Evolutionary conservation across 768 basidiomycete species (phyloP).

Genomic region (Mrakia blollopis): DNA sequence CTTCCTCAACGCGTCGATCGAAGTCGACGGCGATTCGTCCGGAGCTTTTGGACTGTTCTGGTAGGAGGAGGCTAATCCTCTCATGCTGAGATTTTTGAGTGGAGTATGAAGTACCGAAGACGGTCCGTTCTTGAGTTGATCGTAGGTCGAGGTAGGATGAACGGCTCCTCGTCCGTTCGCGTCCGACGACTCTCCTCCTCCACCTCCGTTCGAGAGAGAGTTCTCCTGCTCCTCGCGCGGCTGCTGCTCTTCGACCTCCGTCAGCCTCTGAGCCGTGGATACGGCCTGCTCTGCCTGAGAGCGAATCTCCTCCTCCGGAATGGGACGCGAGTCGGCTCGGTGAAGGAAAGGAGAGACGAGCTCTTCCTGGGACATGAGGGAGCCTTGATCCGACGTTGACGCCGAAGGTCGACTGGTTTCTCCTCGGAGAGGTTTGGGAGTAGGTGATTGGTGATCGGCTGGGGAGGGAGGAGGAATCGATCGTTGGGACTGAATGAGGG

Average conservation of each 20-base stretch:
- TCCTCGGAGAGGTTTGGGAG: background rate
- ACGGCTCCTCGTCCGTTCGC: background rate
- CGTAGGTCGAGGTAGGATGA: background rate
- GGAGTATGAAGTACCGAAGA: background rate
- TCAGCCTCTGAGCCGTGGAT: background rate
- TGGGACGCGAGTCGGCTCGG: too few species aligned
- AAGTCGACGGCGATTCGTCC: background rate
- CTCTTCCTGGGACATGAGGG: background rate
- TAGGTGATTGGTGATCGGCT: background rate
- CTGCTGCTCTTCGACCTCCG: background rate
- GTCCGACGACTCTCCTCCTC: too few species aligned
- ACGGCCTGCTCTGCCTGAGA: background rate
- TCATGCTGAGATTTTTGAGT: background rate
- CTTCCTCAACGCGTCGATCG: background rate
- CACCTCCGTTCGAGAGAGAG: too few species aligned
- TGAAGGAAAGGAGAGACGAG: background rate
- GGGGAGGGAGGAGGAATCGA: background rate
- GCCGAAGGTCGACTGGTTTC: background rate
- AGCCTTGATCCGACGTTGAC: background rate
- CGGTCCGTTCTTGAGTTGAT: background rate
- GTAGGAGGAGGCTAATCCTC: background rate
- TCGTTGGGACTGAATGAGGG: background rate
- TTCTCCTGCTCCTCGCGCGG: too few species aligned
- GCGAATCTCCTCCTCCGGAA: background rate
- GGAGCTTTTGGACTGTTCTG: background rate